These are phyloP conservation scores for Alternaria brassicicola DNA, from an alignment of 2,329 filamentous ascomycete genomes.

Conservation along the genomic window DNA sequence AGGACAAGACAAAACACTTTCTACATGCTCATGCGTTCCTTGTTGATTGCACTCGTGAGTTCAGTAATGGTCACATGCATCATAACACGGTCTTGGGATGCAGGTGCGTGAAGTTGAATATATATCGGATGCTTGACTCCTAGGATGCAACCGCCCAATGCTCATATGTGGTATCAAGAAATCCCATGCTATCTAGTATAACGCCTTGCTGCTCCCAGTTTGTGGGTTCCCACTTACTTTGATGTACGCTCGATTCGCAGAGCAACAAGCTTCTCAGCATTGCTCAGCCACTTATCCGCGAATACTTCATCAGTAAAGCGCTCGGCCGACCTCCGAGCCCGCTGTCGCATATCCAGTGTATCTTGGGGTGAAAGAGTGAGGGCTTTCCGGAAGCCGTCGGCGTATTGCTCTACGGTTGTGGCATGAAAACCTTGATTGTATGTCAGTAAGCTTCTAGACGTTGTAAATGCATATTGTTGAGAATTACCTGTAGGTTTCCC, in stretches of 20 bases:
- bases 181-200: neutral
- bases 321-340: slow-evolving; percentile 78
- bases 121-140: neutral
- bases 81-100: neutral
- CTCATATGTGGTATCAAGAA: slow-evolving; percentile 16
- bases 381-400: slow-evolving; percentile 78
- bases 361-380: slow-evolving; percentile 68
- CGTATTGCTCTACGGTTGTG: slow-evolving; percentile 77
- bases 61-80: neutral
- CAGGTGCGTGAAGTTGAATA: neutral
- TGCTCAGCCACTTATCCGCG: slow-evolving; percentile 73
- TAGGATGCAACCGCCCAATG: slow-evolving; percentile 8
- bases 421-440: slow-evolving; percentile 77
- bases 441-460: neutral
- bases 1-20: neutral
- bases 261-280: slow-evolving; percentile 74
- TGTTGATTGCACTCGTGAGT: neutral
- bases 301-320: slow-evolving; percentile 91
- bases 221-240: slow-evolving; percentile 2
- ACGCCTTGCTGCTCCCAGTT: neutral
- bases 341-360: slow-evolving; percentile 72
- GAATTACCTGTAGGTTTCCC: slow-evolving; percentile 74
- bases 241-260: slow-evolving; percentile 41
- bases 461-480: neutral
- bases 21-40: neutral